Evolutionary conservation across 2,329 filamentous ascomycete species (phyloP).

Genomic region (Ceratocystis eucalypticola): DNA sequence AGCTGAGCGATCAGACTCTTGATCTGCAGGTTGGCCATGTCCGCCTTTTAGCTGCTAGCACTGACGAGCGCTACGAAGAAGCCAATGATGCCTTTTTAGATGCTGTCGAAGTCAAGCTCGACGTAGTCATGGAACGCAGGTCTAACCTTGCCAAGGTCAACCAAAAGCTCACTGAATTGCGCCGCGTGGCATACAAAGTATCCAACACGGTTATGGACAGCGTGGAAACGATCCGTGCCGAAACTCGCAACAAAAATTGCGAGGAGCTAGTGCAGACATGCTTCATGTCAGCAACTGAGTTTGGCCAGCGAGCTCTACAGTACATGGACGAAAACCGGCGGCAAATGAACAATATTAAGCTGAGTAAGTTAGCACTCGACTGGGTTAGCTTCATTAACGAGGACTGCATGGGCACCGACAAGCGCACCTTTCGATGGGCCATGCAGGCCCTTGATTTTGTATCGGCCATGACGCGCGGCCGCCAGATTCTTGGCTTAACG

Average conservation of each 20-base stretch:
- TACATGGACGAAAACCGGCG: constrained; percentile 93
- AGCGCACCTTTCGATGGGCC: constrained; percentile 95
- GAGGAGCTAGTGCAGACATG: constrained; percentile 95
- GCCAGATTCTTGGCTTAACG: constrained; percentile 81
- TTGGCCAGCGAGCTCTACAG: constrained; percentile 82
- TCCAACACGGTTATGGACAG: constrained; percentile 99
- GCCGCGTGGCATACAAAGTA: constrained; percentile 88
- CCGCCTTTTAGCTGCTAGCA: constrained; percentile 77
- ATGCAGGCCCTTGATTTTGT: constrained; percentile 91
- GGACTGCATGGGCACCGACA: constrained; percentile 84
- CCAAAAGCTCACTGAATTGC: constrained; percentile 78
- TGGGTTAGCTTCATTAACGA: constrained; percentile 98
- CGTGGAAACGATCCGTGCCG: constrained; percentile 79
- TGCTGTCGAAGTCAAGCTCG: constrained; percentile 69
- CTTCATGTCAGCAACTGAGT: constrained; percentile 97
- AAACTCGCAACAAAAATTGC: constrained; percentile 72
- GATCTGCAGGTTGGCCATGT: constrained; percentile 80
- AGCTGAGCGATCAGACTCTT: constrained; percentile 62
- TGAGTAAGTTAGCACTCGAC: constrained; percentile 84
- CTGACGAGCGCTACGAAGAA: constrained; percentile 60
- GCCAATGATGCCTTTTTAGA: constrained; percentile 69
- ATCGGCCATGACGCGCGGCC: constrained; percentile 90
- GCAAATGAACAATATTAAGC: constrained; percentile 92
- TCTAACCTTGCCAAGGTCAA: constrained; percentile 92
- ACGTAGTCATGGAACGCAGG: constrained; percentile 79